Evolutionary conservation across 345 rosid genomes (phyloP).

Genomic region (Eucalyptus pumila): DNA sequence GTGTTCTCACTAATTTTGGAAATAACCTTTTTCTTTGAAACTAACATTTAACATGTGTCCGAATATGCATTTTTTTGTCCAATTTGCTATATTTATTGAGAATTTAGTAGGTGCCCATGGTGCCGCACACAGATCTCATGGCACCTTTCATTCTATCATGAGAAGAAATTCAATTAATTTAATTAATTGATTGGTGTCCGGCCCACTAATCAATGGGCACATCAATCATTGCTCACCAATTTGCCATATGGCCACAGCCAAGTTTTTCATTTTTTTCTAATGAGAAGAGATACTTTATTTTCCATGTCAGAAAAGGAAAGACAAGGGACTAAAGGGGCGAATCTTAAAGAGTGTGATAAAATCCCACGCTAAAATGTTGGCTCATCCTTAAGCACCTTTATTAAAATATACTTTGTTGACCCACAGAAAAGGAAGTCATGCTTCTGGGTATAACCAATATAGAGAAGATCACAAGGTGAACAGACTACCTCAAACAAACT

Average conservation of each 20-base stretch:
- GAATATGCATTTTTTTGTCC: neutral
- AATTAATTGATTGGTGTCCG: no score
- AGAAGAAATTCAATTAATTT: no score
- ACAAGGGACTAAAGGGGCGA: neutral
- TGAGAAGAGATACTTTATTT: neutral
- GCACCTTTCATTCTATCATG: no score
- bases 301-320: neutral
- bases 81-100: neutral
- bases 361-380: neutral
- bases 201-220: neutral
- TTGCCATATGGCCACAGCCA: neutral
- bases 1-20: no score
- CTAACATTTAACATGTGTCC: neutral
- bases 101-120: no score
- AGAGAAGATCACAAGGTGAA: no score
- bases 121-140: no score
- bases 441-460: no score
- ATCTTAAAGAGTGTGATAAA: no score
- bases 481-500: no score
- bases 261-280: neutral
- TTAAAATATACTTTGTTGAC: neutral
- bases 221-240: neutral
- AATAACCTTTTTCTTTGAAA: no score
- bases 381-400: no score
- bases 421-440: neutral